phyloP scores from a whole-genome alignment of 768 basidiomycete species.

The Phanerochaete carnosa region DNA sequence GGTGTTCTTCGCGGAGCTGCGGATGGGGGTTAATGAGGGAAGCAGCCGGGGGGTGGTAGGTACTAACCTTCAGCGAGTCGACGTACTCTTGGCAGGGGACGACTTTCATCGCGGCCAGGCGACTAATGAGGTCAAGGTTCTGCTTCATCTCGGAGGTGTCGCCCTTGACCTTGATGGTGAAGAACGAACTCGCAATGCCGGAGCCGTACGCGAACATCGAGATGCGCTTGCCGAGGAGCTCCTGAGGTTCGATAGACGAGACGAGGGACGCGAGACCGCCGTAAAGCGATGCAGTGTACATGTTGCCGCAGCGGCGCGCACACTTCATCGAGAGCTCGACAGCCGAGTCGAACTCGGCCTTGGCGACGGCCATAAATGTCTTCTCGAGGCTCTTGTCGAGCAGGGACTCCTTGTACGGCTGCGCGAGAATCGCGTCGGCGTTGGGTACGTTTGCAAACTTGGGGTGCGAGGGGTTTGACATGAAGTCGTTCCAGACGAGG shows the following conservation, averaged over 20 bases:
- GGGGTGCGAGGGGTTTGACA: slow-evolving; percentile 66
- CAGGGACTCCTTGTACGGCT: slow-evolving; percentile 70
- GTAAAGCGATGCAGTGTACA: slow-evolving; percentile 97
- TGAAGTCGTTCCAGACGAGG: slow-evolving; percentile 88
- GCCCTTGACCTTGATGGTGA: slow-evolving; percentile 81
- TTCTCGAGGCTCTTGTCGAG: slow-evolving; percentile 97
- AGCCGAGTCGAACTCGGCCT: slow-evolving; percentile 68
- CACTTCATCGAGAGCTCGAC: slow-evolving; percentile 83
- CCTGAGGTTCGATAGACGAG: slow-evolving; percentile 63
- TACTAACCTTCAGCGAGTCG: slow-evolving; percentile 66
- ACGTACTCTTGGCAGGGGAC: slow-evolving; percentile 92
- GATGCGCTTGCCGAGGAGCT: slow-evolving; percentile 79
- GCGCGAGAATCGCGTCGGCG: slow-evolving; percentile 65
- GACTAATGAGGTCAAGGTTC: slow-evolving; percentile 77
- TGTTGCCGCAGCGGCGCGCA: slow-evolving; percentile 92
- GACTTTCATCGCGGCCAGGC: slow-evolving; percentile 84
- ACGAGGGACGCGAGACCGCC: slow-evolving; percentile 90
- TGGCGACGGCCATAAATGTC: slow-evolving; percentile 81
- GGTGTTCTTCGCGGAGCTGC: slow-evolving; percentile 94
- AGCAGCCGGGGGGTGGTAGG: not conserved
- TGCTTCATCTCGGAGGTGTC: slow-evolving; percentile 77
- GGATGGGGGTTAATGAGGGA: not conserved
- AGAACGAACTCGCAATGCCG: slow-evolving; percentile 95
- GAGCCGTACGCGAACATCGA: slow-evolving; percentile 96
- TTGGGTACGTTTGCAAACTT: slow-evolving; percentile 68